These are phyloP conservation scores for Xylaria palmicola DNA, from an alignment of 495 filamentous ascomycete species.

Conservation along the genomic window DNA sequence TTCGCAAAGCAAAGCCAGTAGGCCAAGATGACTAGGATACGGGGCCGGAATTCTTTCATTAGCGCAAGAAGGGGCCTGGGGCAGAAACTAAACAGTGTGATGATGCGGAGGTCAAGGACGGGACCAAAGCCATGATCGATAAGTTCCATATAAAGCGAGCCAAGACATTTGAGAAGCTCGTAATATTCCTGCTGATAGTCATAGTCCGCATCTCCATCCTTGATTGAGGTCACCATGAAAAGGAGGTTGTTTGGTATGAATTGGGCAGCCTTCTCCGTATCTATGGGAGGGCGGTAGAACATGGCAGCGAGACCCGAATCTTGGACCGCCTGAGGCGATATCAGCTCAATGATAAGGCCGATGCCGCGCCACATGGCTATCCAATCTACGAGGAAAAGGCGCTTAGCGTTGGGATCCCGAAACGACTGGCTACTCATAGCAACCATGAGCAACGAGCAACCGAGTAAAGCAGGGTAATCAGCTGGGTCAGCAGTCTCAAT, in stretches of 20 bases:
- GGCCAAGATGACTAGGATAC: conserved; percentile 53
- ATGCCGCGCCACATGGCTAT: conserved; percentile 48
- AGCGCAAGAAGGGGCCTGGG: conserved; percentile 51
- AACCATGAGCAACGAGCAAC: conserved; percentile 41
- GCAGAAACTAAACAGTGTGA: conserved; percentile 47
- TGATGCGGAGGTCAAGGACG: conserved; percentile 39
- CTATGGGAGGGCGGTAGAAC: conserved; percentile 39
- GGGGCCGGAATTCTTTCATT: conserved; percentile 49
- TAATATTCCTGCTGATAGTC: conserved; percentile 33
- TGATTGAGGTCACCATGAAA: conserved; percentile 43
- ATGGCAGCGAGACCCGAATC: conserved; percentile 35
- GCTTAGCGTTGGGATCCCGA: conserved; percentile 35
- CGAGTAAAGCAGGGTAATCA: conserved; percentile 42
- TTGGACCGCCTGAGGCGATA: conserved; percentile 17
- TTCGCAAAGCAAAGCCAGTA: conserved; percentile 47
- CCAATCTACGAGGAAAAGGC: conserved; percentile 46
- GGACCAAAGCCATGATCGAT: conserved; percentile 33
- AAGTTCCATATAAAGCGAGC: conserved; percentile 45
- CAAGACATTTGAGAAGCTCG: conserved; percentile 38
- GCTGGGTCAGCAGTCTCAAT: conserved; percentile 37
- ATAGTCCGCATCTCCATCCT: conserved; percentile 30
- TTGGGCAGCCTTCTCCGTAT: conserved; percentile 33
- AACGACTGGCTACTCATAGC: conserved; percentile 42
- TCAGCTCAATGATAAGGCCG: conserved; percentile 39
- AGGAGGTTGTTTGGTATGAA: conserved; percentile 43